Base-by-base conservation (phyloP, 345 rosid genomes). In the Lagerstroemia speciosa region DNA sequence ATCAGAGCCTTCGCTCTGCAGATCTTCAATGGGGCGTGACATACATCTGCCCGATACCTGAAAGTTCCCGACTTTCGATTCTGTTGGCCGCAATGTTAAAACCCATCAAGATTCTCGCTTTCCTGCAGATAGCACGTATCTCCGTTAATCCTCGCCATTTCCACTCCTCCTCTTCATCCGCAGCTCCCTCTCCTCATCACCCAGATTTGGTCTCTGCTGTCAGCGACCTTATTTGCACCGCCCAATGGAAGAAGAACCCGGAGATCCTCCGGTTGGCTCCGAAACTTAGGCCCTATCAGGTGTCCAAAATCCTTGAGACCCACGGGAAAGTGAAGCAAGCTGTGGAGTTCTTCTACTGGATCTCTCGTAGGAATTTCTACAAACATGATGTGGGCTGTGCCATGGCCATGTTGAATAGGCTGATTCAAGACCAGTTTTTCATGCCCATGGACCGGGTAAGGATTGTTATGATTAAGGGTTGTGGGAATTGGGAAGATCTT, bases 381-480 rank as follows among this genome's bases (percentile, higher is more conserved):
- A 82, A 82, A 69, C 88, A 80, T 0, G 88, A 85, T 64, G 50
- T 78, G 78, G 58, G 70, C 69, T 77, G 85, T 70, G 83, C 69
- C 29, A 63, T 73, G 53, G 75, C 81, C 12, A 85, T 83, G 88
- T 61, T 85, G 74, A 75, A 83, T 31, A 77, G 89, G 80, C 85
- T 87, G 24, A 74, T 85, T 30, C 68, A 67, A 27, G 86, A 82
- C 33, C 71, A 71, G 50, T 60, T 67, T 29, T 75, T 82, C 22
- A 78, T 46, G 71, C 82, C 83, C 3, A 86, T 83, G 30, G 89
- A 85, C 55, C 75, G 77, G 31, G 85, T 83, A 66, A 75, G 88
- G 81, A 83, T 87, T 60, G 60, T 85, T 77, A 82, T 83, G 86
- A 83, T 87, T 68, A 82, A 83, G 69, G 78, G 85, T 77, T 80